phyloP scores from a whole-genome alignment of 345 rosid genomes.

The Tarenaya hassleriana region DNA sequence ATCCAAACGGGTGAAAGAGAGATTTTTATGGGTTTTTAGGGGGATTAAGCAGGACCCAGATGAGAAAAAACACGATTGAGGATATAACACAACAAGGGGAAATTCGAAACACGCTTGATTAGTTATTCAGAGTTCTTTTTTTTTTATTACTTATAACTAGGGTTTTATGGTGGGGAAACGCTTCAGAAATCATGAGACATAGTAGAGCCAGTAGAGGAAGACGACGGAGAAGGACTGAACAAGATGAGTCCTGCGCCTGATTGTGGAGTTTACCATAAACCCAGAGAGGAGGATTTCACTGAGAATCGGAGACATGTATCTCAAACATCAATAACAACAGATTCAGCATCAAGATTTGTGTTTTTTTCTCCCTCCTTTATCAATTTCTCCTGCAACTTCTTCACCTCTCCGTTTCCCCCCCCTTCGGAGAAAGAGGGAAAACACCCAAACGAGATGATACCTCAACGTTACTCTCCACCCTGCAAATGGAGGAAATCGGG shows the following conservation, averaged over 20 bases:
- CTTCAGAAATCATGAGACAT: conserved; percentile 64
- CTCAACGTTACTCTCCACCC: neutral
- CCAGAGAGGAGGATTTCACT: conserved; percentile 74
- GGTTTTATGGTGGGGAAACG: neutral
- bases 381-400: too few species aligned
- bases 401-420: too few species aligned
- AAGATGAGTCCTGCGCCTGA: conserved; percentile 86
- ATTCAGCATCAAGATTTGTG: conserved; percentile 79
- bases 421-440: too few species aligned
- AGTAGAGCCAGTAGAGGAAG: conserved; percentile 97
- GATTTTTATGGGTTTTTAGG: neutral
- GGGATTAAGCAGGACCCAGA: neutral
- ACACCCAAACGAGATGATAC: too few species aligned
- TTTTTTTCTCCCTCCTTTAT: conserved; percentile 8
- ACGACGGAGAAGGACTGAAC: conserved; percentile 99
- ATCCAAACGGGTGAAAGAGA: conserved; percentile 3
- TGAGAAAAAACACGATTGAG: conserved; percentile 31
- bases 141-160: conserved; percentile 15
- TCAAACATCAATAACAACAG: conserved; percentile 68
- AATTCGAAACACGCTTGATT: neutral
- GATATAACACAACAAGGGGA: conserved; percentile 14
- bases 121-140: too few species aligned
- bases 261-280: conserved; percentile 77
- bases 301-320: conserved; percentile 95
- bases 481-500: neutral